Conservation (phyloP, 202 grass and related monocot species). For the Setaria italica region DNA sequence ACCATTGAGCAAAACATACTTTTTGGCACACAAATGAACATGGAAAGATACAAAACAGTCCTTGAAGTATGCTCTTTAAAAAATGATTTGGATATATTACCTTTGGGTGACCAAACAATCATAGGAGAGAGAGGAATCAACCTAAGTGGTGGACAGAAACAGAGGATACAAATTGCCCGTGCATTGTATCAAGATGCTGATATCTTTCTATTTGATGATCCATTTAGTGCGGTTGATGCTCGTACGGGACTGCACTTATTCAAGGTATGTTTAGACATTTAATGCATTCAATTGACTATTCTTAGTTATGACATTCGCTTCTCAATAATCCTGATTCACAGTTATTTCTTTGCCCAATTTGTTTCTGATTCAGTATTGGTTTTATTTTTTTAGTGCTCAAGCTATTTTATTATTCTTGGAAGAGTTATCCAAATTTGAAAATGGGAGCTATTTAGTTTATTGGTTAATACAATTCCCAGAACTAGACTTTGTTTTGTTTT, state of each 20-base stretch:
- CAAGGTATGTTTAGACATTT: slow-evolving; percentile 52
- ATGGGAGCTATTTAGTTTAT: no score
- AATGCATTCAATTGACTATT: not conserved
- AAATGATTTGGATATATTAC: slow-evolving; percentile 69
- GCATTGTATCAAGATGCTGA: slow-evolving; percentile 80
- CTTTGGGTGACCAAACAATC: slow-evolving; percentile 72
- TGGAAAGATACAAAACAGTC: slow-evolving; percentile 51
- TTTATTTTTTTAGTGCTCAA: no score
- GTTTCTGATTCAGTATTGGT: no score
- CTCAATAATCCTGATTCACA: no score
- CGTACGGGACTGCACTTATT: slow-evolving; percentile 71
- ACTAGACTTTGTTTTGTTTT: no score
- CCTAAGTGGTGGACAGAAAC: slow-evolving; percentile 71
- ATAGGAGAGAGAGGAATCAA: slow-evolving; percentile 83
- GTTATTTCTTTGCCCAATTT: no score
- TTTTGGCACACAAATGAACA: slow-evolving; percentile 64
- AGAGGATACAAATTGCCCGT: slow-evolving; percentile 77
- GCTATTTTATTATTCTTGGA: no score
- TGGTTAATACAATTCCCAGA: no score
- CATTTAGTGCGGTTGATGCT: slow-evolving; percentile 77
- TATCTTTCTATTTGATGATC: slow-evolving; percentile 73
- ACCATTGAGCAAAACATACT: slow-evolving; percentile 71
- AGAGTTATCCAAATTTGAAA: no score
- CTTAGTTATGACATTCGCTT: not conserved
- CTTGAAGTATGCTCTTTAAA: slow-evolving; percentile 65